Percentiles rank a stretch among this genome's conserved stretches.
These are phyloP conservation scores for Cyclotella choctawhatcheeana DNA, from an alignment of 108 stramenopile species.

Conservation along the genomic window DNA sequence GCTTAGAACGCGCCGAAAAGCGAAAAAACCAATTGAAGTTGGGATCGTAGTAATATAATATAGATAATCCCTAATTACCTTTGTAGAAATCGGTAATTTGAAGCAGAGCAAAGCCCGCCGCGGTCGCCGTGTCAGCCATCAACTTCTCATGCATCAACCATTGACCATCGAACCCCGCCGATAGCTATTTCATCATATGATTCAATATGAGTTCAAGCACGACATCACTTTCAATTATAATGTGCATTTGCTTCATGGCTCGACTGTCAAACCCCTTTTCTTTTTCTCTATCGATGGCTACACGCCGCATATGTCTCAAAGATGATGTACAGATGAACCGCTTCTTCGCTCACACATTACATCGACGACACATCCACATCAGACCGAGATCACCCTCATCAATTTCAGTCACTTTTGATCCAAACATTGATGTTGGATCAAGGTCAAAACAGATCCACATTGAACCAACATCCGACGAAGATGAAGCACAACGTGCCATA, in stretches of 20 bases:
- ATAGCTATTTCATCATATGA: too few species aligned
- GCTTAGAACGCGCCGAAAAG: too few species aligned
- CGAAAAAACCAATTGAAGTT: too few species aligned
- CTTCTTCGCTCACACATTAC: too few species aligned
- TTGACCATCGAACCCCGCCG: too few species aligned
- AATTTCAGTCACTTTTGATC: background rate
- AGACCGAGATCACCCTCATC: too few species aligned
- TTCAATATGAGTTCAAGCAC: too few species aligned
- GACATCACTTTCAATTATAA: background rate
- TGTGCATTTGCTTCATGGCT: background rate
- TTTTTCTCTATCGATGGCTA: background rate
- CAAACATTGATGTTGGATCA: background rate
- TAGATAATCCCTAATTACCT: too few species aligned
- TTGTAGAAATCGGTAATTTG: too few species aligned
- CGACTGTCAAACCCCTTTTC: background rate
- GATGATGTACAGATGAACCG: too few species aligned
- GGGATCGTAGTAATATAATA: too few species aligned
- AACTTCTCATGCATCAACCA: background rate
- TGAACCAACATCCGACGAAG: background rate
- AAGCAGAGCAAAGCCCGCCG: background rate
- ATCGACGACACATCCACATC: too few species aligned
- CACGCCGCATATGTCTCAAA: background rate
- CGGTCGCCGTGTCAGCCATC: background rate
- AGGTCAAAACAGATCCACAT: background rate
- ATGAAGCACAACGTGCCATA: conserved; percentile 10